Base-by-base conservation (phyloP, 495 filamentous ascomycete genomes). In the Aspergillus ellipticus region DNA sequence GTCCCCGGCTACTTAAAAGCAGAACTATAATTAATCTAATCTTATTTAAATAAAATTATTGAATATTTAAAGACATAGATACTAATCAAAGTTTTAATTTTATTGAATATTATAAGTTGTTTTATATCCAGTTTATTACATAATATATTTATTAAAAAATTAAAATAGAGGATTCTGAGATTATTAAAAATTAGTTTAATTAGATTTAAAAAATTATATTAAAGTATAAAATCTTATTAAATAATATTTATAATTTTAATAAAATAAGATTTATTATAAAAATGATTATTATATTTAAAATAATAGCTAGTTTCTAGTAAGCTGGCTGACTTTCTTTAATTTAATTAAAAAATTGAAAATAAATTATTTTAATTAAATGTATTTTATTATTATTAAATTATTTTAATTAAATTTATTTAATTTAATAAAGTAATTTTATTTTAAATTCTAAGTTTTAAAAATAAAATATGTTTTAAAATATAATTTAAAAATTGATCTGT, bases 301-400 rank as follows among this genome's bases (percentile, higher is more conserved):
- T n/a, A n/a, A n/a, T n/a, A n/a, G n/a, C n/a, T n/a, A n/a, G n/a
- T n/a, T n/a, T n/a, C n/a, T n/a, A n/a, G n/a, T n/a, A n/a, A n/a
- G n/a, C n/a, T n/a, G n/a, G n/a, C n/a, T n/a, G n/a, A n/a, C n/a
- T n/a, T n/a, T n/a, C n/a, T n/a, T n/a, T n/a, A n/a, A n/a, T n/a
- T n/a, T n/a, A n/a, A 6, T 13, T 42, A 4, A 42, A 6, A 6
- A 17, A 62, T 69, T 17, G n/a, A 66, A 78, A 63, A 67, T 72
- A 26, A 74, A 74, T 53, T 78, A 77, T 57, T 76, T 79, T 60
- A 66, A 80, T 57, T 66, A 80, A 59, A 73, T 65, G 50, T 62
- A 68, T 41, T 67, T 75, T 64, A 22, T 63, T n/a, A n/a, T n/a
- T 47, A 76, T 79, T 42, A 67, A 67, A 21, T 39, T 31, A 31